Evolutionary conservation across 305 asterid genomes (phyloP).

Genomic region (Fraxinus latifolia): DNA sequence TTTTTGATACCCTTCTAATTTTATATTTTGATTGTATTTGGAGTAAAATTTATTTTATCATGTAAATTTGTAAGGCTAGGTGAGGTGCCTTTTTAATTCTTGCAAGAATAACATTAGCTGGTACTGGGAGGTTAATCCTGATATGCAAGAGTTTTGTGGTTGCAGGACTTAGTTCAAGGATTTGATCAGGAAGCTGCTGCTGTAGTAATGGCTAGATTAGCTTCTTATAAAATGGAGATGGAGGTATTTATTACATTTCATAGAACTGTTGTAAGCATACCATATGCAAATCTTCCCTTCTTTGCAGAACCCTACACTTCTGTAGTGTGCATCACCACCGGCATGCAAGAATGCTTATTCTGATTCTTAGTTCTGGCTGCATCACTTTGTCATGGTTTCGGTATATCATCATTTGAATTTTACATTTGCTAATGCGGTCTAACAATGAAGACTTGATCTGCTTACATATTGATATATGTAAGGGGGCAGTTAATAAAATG

Average conservation of each 20-base stretch:
- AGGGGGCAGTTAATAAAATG: not conserved
- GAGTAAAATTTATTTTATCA: not conserved
- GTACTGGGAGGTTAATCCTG: conserved; percentile 18
- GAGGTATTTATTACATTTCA: conserved; percentile 52
- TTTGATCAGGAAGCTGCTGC: conserved; percentile 99
- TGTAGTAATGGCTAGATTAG: conserved; percentile 87
- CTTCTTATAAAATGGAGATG: conserved; percentile 89
- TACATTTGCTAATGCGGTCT: conserved; percentile 9
- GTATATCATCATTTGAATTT: not conserved
- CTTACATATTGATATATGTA: not conserved
- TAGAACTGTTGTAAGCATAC: not conserved
- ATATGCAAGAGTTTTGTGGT: conserved; percentile 18
- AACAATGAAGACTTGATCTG: not conserved
- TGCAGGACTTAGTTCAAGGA: conserved; percentile 91
- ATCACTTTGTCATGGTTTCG: conserved; percentile 5
- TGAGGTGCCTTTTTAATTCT: not conserved
- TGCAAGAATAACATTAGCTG: conserved; percentile 14
- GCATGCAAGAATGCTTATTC: conserved; percentile 8
- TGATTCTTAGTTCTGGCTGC: not conserved
- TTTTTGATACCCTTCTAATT: not conserved
- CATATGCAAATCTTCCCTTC: conserved; percentile 5
- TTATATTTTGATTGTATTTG: not conserved
- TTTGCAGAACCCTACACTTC: not conserved
- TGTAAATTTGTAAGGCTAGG: not conserved
- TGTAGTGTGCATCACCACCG: not conserved